phyloP scores from a whole-genome alignment of 2,329 filamentous ascomycete species.

The Aureobasidium lini region DNA sequence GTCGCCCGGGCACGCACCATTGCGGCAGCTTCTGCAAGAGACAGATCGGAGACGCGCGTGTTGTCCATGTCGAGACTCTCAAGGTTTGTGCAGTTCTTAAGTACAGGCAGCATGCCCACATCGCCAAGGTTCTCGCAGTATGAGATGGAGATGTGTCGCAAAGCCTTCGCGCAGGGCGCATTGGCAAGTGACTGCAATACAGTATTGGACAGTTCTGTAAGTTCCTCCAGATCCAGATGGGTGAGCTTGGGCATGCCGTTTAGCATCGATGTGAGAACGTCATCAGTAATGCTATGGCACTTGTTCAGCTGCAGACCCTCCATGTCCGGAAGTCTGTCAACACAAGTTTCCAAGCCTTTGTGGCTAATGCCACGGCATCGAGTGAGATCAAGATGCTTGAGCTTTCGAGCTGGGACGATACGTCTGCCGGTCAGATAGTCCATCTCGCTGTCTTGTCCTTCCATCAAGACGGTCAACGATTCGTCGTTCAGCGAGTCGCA shows the following conservation, averaged over 20 bases:
- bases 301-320: slow-evolving; percentile 79
- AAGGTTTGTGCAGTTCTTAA: slow-evolving; percentile 66
- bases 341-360: slow-evolving; percentile 61
- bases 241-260: slow-evolving; percentile 69
- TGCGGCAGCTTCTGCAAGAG: slow-evolving; percentile 75
- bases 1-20: slow-evolving; percentile 57
- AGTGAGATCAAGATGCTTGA: slow-evolving; percentile 80
- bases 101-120: slow-evolving; percentile 70
- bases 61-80: slow-evolving; percentile 82
- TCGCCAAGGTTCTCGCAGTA: slow-evolving; percentile 86
- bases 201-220: slow-evolving; percentile 67
- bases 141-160: slow-evolving; percentile 79
- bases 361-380: slow-evolving; percentile 70
- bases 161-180: slow-evolving; percentile 60
- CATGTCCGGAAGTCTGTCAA: slow-evolving; percentile 66
- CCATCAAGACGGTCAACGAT: slow-evolving; percentile 64
- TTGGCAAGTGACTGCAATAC: slow-evolving; percentile 68
- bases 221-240: slow-evolving; percentile 83
- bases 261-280: slow-evolving; percentile 63
- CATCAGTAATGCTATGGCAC: slow-evolving; percentile 66
- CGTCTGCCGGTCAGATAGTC: slow-evolving; percentile 73
- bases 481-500: slow-evolving; percentile 73
- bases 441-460: slow-evolving; percentile 67
- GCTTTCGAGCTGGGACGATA: slow-evolving; percentile 65
- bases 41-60: slow-evolving; percentile 79